Evolutionary conservation across 176 grass and related monocot species (phyloP), one percentile per base, ranked within the genome.

Genomic region (Musa schizocarpa): DNA sequence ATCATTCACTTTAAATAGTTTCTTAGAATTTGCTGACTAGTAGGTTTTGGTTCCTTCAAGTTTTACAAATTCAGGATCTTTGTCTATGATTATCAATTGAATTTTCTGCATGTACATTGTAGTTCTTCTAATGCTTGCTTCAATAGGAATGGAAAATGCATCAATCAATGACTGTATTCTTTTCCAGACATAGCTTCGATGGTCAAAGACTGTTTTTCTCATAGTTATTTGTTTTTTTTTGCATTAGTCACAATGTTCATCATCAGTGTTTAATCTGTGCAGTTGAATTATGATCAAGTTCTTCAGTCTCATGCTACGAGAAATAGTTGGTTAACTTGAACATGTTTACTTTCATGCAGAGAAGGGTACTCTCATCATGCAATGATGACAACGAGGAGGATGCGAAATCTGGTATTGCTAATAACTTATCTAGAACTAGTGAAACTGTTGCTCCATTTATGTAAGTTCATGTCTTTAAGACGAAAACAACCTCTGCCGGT

Each of bases 361-460:
- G 49, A 70, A 70, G 17, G 14, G 49, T 70, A 50, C 34, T 50
- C 14, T 70, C 68, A n/a, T 70, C 68, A 10, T 70, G 51, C 68
- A 70, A 50, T 50, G 68, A 16, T 50, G 68, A 16, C 1, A 43
- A 17, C 4, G 68, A 9, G 3, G 68, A 70, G 68, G 43, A 70
- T 9, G 14, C 50, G 1, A 70, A 50, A 50, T 3, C 43, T 50
- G 68, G 68, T 19, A 19, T 50, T 70, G 68, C 34, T 27, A 67
- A 34, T 50, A 50, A 70, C 68, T 51, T 70, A 43, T 50, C n/a
- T 50, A 70, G 17, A 21, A 20, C 13, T n/a, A 20, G 29, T 20
- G 27, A 50, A 69, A 49, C 13, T 69, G 43, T 50, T 70, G 68
- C 68, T 70, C 68, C 68, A 70, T 70, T 51, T 70, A 21, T 70